Evolutionary conservation across 2,329 filamentous ascomycete species (phyloP).

Genomic region (Trichoderma koningiopsis): DNA sequence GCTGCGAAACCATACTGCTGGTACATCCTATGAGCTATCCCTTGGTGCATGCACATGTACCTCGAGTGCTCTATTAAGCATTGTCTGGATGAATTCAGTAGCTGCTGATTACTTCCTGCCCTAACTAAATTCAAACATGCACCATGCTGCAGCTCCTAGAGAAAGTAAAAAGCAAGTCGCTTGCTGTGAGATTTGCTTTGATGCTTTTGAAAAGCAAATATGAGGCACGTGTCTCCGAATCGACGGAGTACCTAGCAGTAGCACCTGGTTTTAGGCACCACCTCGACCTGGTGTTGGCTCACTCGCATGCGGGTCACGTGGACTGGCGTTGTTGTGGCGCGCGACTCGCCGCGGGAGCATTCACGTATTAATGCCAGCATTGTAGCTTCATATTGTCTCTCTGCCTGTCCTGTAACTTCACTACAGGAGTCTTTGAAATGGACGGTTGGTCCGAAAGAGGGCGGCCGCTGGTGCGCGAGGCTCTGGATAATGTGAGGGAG

Average conservation of each 20-base stretch:
- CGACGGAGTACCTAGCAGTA: neutral
- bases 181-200: neutral
- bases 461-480: slow-evolving; percentile 44
- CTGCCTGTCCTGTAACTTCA: neutral
- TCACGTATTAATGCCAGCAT: slow-evolving; percentile 6
- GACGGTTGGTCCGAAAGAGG: slow-evolving; percentile 45
- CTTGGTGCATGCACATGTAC: neutral
- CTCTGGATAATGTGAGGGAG: slow-evolving; percentile 44
- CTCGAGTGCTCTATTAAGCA: neutral
- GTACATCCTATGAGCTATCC: neutral
- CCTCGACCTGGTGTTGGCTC: neutral
- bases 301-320: slow-evolving; percentile 14
- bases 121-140: neutral
- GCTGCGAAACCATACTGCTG: neutral
- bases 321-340: slow-evolving; percentile 15
- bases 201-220: neutral
- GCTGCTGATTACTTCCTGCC: neutral
- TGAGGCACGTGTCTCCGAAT: neutral
- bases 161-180: neutral
- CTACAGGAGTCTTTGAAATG: slow-evolving; percentile 35
- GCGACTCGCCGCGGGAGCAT: neutral
- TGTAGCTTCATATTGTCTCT: neutral
- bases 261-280: neutral
- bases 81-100: neutral
- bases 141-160: neutral